These are phyloP conservation scores for Sporothrix luriei DNA, from an alignment of 2,329 filamentous ascomycete species.

Conservation along the genomic window DNA sequence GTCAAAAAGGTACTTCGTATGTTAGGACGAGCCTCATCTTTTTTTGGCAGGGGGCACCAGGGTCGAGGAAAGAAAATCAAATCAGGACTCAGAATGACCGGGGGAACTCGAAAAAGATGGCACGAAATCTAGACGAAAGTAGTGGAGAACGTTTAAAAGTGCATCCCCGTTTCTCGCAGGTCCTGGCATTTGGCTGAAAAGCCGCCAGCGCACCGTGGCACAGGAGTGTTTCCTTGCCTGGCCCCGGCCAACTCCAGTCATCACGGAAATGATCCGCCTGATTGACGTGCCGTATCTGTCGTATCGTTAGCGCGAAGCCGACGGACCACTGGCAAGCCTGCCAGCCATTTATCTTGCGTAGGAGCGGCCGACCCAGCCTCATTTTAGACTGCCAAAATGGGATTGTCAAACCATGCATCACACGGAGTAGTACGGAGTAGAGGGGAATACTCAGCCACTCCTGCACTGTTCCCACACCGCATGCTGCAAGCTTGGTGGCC, in stretches of 20 bases:
- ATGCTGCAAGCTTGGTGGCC: background rate
- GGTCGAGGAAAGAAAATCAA: background rate
- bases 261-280: conserved; percentile 8
- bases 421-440: no score
- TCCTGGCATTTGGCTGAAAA: background rate
- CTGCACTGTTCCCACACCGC: conserved; percentile 15
- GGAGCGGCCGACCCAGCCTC: background rate
- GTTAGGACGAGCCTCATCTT: no score
- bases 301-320: conserved; percentile 18
- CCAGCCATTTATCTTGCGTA: background rate
- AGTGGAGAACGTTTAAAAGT: background rate
- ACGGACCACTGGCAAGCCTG: background rate
- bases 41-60: no score
- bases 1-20: no score
- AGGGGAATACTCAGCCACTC: conserved; percentile 2
- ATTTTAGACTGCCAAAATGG: background rate
- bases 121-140: background rate
- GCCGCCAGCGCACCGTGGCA: conserved; percentile 22
- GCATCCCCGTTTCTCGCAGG: background rate
- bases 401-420: background rate
- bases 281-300: conserved; percentile 5
- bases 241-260: background rate
- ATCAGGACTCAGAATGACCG: background rate
- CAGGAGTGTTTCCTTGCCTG: conserved; percentile 3
- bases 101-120: background rate